phyloP scores from a whole-genome alignment of 768 basidiomycete genomes.

The Artomyces pyxidatus region DNA sequence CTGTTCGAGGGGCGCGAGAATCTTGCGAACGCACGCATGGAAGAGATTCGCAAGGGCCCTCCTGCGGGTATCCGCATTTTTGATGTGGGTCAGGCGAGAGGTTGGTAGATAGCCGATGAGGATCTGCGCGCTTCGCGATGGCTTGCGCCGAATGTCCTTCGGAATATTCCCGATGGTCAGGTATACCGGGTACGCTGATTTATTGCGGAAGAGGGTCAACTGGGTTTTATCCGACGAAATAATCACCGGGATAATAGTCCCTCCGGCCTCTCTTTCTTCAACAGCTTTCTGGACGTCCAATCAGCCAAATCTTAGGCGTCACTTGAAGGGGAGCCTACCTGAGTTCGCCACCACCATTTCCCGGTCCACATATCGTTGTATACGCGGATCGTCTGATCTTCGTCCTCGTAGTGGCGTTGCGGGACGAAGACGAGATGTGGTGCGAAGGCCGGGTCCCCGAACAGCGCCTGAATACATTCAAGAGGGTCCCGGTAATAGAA shows the following conservation, averaged over 20 bases:
- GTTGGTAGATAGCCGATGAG: slow-evolving; percentile 24
- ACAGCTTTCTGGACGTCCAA: neutral
- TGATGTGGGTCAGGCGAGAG: slow-evolving; percentile 10
- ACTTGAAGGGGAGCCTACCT: too few species aligned
- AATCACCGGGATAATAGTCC: slow-evolving; percentile 8
- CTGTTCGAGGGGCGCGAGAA: slow-evolving; percentile 1
- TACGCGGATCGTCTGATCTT: too few species aligned
- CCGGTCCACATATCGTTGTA: too few species aligned
- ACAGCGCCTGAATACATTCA: too few species aligned
- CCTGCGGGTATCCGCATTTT: neutral
- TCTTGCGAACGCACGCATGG: slow-evolving; percentile 4
- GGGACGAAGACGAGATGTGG: too few species aligned
- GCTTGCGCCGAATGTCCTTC: too few species aligned
- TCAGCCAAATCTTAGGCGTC: too few species aligned
- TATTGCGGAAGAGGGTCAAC: slow-evolving; percentile 1
- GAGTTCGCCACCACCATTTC: too few species aligned
- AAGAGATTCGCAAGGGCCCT: slow-evolving; percentile 5
- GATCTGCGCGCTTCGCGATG: slow-evolving; percentile 11
- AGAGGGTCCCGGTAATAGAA: too few species aligned
- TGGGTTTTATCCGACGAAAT: slow-evolving; percentile 11
- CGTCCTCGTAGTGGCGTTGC: too few species aligned
- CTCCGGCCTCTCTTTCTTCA: slow-evolving; percentile 4
- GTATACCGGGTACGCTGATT: slow-evolving; percentile 12
- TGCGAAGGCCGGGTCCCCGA: too few species aligned
- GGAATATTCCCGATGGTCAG: slow-evolving; percentile 13